phyloP scores from a whole-genome alignment of 768 basidiomycete species.

The Lactarius vividus region DNA sequence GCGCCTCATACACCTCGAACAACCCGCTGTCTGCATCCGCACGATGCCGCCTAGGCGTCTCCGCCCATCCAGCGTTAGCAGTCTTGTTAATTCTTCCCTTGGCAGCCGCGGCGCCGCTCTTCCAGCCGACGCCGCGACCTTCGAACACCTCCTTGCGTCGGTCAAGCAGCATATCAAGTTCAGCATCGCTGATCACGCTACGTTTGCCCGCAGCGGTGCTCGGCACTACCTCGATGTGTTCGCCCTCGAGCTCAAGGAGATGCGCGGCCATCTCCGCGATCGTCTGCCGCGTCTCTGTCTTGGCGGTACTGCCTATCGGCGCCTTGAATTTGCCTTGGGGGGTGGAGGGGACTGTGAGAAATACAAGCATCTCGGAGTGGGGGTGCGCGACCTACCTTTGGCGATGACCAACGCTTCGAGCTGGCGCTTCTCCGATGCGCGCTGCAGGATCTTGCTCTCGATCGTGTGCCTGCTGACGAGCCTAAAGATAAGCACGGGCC shows the following conservation, averaged over 20 bases:
- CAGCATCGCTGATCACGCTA: conserved; percentile 76
- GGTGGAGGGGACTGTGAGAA: neutral
- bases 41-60: neutral
- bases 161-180: conserved; percentile 79
- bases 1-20: conserved; percentile 77
- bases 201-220: conserved; percentile 66
- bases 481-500: conserved; percentile 85
- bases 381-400: conserved; percentile 52
- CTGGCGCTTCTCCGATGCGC: conserved; percentile 82
- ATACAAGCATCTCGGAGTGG: no score
- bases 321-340: conserved; percentile 77
- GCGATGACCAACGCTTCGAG: conserved; percentile 95
- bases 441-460: conserved; percentile 88
- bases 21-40: conserved; percentile 36
- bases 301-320: conserved; percentile 51
- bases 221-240: conserved; percentile 85
- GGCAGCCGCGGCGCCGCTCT: conserved; percentile 41
- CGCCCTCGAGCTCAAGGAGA: conserved; percentile 76
- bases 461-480: conserved; percentile 85
- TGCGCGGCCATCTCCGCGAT: conserved; percentile 80
- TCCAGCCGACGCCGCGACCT: conserved; percentile 73
- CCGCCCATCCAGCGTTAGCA: neutral
- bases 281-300: conserved; percentile 49
- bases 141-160: conserved; percentile 70
- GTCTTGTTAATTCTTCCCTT: conserved; percentile 21